A percentile compares a stretch with the other conserved stretches of the same genome.
Conservation (phyloP, 2,329 filamentous ascomycete species). For the Talaromyces verruculosus region DNA sequence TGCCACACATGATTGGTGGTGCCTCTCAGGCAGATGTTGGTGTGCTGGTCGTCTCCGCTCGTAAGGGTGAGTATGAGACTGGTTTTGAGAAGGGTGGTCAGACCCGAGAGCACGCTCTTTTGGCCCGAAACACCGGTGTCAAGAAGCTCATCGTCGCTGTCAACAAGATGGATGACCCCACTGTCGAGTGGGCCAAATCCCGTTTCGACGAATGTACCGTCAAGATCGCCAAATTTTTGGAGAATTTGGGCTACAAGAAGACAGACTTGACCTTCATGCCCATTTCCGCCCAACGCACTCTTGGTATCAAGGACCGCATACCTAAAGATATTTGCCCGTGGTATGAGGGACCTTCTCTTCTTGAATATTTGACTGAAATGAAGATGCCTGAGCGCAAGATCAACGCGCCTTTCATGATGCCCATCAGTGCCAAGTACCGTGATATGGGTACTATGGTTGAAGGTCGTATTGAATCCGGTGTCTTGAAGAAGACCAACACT, state of each 20-base stretch:
- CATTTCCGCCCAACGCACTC: slow-evolving; percentile 81
- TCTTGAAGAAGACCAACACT: slow-evolving; percentile 83
- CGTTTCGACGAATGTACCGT: slow-evolving; percentile 90
- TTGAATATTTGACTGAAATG: slow-evolving; percentile 96
- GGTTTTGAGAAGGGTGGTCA: slow-evolving; percentile 96
- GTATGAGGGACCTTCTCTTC: slow-evolving; percentile 84
- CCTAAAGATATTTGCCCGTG: slow-evolving; percentile 74
- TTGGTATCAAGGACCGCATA: slow-evolving; percentile 86
- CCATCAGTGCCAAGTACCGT: slow-evolving; percentile 90
- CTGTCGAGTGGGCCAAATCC: slow-evolving; percentile 91
- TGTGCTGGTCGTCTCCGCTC: slow-evolving; percentile 90
- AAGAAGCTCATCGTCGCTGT: slow-evolving; percentile 93
- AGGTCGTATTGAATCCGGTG: slow-evolving; percentile 93
- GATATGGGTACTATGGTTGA: slow-evolving; percentile 98
- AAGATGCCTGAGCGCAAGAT: slow-evolving; percentile 89
- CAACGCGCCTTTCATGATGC: slow-evolving; percentile 99
- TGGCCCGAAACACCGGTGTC: slow-evolving; percentile 97
- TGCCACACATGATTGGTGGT: slow-evolving; percentile 97
- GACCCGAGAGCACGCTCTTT: slow-evolving; percentile 94
- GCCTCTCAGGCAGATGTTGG: slow-evolving; percentile 92
- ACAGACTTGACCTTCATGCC: slow-evolving; percentile 94
- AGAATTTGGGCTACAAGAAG: slow-evolving; percentile 94
- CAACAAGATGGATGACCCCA: slow-evolving; percentile 99
- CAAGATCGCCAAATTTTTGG: slow-evolving; percentile 84
- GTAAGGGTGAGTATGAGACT: slow-evolving; percentile 98